Evolutionary conservation across 352 stramenopile species (phyloP), one percentile per base, ranked within the genome.

Genomic region (Globisporangium canariense): DNA sequence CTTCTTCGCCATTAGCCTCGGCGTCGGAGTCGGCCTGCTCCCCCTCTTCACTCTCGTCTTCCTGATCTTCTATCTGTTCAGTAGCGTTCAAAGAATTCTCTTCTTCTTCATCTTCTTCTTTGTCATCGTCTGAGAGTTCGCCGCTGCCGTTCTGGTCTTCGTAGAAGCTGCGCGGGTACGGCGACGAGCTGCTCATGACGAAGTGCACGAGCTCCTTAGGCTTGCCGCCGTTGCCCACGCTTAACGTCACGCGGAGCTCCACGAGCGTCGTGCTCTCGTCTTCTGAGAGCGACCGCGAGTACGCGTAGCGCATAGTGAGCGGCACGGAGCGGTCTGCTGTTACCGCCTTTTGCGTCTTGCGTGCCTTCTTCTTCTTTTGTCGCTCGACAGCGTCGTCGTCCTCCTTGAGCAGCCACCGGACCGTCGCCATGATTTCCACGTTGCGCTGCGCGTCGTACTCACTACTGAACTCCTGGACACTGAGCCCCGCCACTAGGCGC

Each of bases 111-210:
- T 25, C 65, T 1, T 76, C 70, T 11, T 67, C 64, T 52, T 79
- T 68, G 0, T 70, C 64, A 10, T 78, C 77, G 14, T 73, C 55
- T 1, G 49, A 57, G 11, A 52, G 1, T 50, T 20, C 43, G 4
- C 40, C 43, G n/a, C 49, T 36, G 40, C 76, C 60, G 55, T 81
- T 69, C 55, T 77, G 65, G 30, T 87, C 74, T 45, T 93, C 82
- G 64, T 93, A 93, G 69, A 88, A 89, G 60, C 81, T 89, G 22
- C 77, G 81, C 8, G 84, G 84, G 58, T 93, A 93, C n/a, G 55
- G 20, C 28, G 76, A 58, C 16, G 83, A 65, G 52, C 78, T 83
- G 11, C 67, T 73, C 60, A 92, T 66, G n/a, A 75, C 76, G 66
- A 85, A 90, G 66, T 76, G 66, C 65, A 92, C 73, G 28, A 92